Evolutionary conservation across 768 basidiomycete genomes (phyloP), one percentile per base, ranked within the genome.

Genomic region (Lactarius vividus): DNA sequence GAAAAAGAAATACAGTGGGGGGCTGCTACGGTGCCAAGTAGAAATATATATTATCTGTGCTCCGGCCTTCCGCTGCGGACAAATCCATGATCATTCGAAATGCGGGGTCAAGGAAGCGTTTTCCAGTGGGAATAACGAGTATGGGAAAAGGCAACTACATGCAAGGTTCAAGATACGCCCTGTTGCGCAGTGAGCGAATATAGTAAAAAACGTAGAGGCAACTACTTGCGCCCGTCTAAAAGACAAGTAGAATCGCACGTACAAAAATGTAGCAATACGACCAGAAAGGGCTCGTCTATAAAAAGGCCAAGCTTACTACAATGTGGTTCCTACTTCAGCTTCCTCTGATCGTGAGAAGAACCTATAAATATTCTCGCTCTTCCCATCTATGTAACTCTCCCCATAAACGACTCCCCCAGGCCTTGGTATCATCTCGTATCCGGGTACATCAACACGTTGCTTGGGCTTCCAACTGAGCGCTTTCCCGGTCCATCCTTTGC

Each of bases 401-500:
- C 64, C 67, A 18, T 23, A 18, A 8, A 57, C 37, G 18, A 52
- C 33, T 1, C 33, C 44, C 4, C 15, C 29, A 4, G 26, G 23
- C 15, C 59, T 65, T n/a, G 31, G 59, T n/a, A 44, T 54, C 31
- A 28, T 23, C 4, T 40, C 13, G 29, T 20, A 46, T 18, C 16
- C 49, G 28, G 37, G 42, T 13, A 62, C 13, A 2, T 1, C 11
- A 33, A 59, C 46, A 4, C 2, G 8, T 3, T 57, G n/a, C 2
- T 33, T n/a, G 4, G 81, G 75, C 59, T 78, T 77, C 80, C 80
- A 81, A 33, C 72, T 66, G 28, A 75, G 74, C 8, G 66, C 61
- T 10, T 74, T 74, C 15, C 86, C 88, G 26, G 64, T 79, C 84
- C 85, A 87, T 0, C 87, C 88, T 1, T 82, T 79, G 58, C 77